phyloP scores from a whole-genome alignment of 257 asterid genomes.

The Paraleonurus japonicus region DNA sequence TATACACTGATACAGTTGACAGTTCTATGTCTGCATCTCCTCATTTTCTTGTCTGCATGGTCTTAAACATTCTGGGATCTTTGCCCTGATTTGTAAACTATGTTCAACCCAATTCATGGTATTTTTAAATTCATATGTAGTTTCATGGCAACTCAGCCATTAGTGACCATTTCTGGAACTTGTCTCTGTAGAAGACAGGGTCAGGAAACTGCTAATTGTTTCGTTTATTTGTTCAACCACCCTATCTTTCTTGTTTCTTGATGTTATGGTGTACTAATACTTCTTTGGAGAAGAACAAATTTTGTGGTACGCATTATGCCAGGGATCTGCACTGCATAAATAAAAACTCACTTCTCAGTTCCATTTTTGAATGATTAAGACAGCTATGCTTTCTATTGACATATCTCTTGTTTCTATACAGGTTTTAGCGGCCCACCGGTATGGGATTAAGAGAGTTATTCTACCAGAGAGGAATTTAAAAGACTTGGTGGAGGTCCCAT shows the following conservation, averaged over 20 bases:
- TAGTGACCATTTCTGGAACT: too few species aligned
- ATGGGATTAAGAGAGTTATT: conserved; percentile 92
- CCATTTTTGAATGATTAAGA: conserved; percentile 1
- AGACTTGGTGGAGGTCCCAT: conserved; percentile 92
- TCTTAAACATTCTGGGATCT: neutral
- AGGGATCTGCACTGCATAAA: neutral
- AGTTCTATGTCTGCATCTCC: neutral
- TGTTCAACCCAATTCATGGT: neutral
- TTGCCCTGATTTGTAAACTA: neutral
- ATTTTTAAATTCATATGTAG: too few species aligned
- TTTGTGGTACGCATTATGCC: neutral
- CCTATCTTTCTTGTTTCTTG: neutral
- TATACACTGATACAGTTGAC: neutral
- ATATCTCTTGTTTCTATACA: conserved; percentile 26
- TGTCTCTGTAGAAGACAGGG: neutral
- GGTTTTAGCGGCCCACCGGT: conserved; percentile 98
- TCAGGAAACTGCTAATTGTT: neutral
- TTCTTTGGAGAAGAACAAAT: neutral
- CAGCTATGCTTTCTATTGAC: conserved; percentile 2
- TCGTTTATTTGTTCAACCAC: neutral
- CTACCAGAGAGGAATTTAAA: conserved; percentile 92
- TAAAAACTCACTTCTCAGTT: neutral
- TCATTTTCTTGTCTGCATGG: neutral
- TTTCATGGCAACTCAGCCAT: too few species aligned
- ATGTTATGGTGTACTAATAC: neutral